These are phyloP conservation scores for Emmonsiellopsis sp. DNA, from an alignment of 2,329 filamentous ascomycete species.

Conservation along the genomic window DNA sequence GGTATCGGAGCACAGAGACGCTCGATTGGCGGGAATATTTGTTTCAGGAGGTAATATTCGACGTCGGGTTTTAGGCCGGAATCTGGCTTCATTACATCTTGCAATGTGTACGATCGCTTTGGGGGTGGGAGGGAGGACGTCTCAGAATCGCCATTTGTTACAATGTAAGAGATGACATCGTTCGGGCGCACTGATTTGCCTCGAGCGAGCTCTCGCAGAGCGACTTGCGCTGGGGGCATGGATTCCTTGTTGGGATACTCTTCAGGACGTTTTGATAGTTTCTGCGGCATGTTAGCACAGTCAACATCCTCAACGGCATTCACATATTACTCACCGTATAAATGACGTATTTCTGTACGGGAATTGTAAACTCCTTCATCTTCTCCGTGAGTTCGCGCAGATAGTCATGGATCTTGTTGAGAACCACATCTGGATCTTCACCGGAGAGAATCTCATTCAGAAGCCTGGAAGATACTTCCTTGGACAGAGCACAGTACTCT, in stretches of 20 bases:
- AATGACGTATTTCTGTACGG: constrained; percentile 86
- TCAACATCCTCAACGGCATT: not conserved
- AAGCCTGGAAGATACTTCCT: constrained; percentile 83
- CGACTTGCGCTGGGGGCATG: constrained; percentile 97
- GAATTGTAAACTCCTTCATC: constrained; percentile 73
- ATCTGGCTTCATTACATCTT: constrained; percentile 72
- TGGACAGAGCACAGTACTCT: constrained; percentile 92
- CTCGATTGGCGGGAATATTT: constrained; percentile 96
- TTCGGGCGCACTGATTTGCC: constrained; percentile 86
- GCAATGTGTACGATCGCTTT: constrained; percentile 79
- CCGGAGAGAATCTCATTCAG: constrained; percentile 93
- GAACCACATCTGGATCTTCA: constrained; percentile 78
- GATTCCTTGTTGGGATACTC: constrained; percentile 91
- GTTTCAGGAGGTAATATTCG: constrained; percentile 98
- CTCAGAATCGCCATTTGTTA: constrained; percentile 60
- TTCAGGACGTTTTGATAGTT: constrained; percentile 85
- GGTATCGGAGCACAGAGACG: constrained; percentile 92
- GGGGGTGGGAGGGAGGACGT: constrained; percentile 57
- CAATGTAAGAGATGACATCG: constrained; percentile 93
- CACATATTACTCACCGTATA: constrained; percentile 54
- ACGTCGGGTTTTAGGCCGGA: constrained; percentile 74
- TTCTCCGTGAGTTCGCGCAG: constrained; percentile 72
- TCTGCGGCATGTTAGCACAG: constrained; percentile 35
- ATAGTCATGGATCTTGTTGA: constrained; percentile 88
- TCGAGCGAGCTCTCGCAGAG: constrained; percentile 73